Base-by-base conservation (phyloP, 371 early-diverging fungal species). In the Thermomucor indicae-seudaticae region DNA sequence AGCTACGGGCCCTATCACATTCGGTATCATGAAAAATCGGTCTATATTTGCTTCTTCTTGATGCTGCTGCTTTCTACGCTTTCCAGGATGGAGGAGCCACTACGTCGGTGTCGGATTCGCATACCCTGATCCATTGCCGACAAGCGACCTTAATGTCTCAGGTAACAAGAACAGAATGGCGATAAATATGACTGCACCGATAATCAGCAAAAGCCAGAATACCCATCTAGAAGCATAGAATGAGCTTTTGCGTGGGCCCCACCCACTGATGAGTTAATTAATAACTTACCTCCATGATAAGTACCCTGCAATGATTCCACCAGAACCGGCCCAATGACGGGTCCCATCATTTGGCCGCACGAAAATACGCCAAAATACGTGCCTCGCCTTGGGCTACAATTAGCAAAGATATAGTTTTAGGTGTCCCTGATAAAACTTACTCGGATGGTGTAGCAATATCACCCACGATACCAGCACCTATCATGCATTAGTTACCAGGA, bases 91-190 rank as follows among this genome's bases (percentile, higher is more conserved):
- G n/a, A n/a, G n/a, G n/a, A 54, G 17, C 52, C 54, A 63, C 50
- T 64, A 54, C 5, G 27, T 17, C 3, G 64, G 64, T 14, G 64
- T 64, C 7, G 64, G 64, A 43, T 64, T 64, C 17, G 60, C 60
- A 50, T 64, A 59, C 7, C 49, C 57, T 16, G 60, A 57, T 1
- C 64, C 64, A 47, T 64, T 57, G n/a, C 60, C 58, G 3, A 75
- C 79, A 19, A 76, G 49, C 1, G 70, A 56, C n/a, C 78, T 75
- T 27, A 79, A 70, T 0, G 85, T 85, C 47, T 85, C 85, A 4
- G 85, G 83, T 28, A 83, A 58, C 31, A 80, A 64, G 53, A 81
- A 67, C 24, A 73, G 25, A 11, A 79, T 58, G 22, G 72, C 27
- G n/a, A 72, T 19, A 30, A 76, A 60, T n/a, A 78, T 65, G 2